Conservation (phyloP, 1,284 basidiomycete genomes). For the Ceratobasidium sp. region DNA sequence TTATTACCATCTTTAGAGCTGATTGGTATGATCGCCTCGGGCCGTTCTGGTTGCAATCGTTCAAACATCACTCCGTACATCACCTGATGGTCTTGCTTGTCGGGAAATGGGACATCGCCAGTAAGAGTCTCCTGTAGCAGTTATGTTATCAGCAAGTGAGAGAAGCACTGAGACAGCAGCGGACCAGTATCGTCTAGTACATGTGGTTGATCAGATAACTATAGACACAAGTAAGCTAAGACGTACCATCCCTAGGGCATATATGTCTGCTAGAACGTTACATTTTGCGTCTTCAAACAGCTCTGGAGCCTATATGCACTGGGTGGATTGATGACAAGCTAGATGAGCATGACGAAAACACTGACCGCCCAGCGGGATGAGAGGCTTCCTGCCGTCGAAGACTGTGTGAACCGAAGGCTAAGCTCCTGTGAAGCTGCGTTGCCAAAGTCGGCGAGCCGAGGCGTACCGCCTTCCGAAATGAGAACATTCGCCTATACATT, state of each 20-base stretch:
- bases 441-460: constrained; percentile 1
- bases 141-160: background rate
- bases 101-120: background rate
- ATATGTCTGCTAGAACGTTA: background rate
- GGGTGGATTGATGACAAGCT: too few species aligned
- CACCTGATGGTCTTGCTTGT: too few species aligned
- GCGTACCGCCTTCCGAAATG: background rate
- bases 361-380: constrained; percentile 1
- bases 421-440: background rate
- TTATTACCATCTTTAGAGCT: background rate
- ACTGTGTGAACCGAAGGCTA: background rate
- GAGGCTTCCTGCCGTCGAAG: too few species aligned
- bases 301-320: background rate
- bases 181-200: constrained; percentile 12
- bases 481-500: background rate
- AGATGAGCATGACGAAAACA: too few species aligned
- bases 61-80: background rate
- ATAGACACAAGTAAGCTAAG: too few species aligned
- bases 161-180: too few species aligned
- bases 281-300: background rate
- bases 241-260: constrained; percentile 13
- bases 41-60: background rate
- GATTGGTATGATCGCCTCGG: background rate
- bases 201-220: background rate
- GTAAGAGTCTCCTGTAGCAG: constrained; percentile 4